Percentiles rank a stretch among this genome's conserved stretches.
Evolutionary conservation across 2,329 filamentous ascomycete species (phyloP).

Genomic region (Fusarium pilosicola): DNA sequence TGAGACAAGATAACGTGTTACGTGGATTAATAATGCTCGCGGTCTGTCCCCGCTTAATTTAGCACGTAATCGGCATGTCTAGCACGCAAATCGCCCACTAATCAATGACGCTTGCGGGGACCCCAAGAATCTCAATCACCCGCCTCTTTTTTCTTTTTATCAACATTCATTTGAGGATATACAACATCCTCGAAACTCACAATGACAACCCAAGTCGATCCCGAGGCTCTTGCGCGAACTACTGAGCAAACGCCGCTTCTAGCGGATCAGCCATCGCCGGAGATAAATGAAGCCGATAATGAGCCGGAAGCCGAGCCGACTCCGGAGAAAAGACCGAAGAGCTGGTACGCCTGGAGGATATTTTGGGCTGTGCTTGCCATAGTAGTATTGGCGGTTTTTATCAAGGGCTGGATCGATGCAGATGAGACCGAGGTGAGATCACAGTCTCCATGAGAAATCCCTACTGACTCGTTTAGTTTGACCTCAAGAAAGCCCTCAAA

Average conservation of each 20-base stretch:
- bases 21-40: slow-evolving; percentile 24
- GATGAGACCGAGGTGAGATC: slow-evolving; percentile 30
- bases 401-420: slow-evolving; percentile 19
- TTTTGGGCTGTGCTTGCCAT: slow-evolving; percentile 6
- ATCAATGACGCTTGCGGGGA: slow-evolving; percentile 15
- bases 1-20: background rate
- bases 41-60: background rate
- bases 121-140: background rate
- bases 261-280: background rate
- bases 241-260: slow-evolving; percentile 22
- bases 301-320: background rate
- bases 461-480: slow-evolving; percentile 48
- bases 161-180: background rate
- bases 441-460: too few relatives aligned
- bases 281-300: background rate
- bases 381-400: background rate
- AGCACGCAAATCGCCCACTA: background rate
- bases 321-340: background rate
- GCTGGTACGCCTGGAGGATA: slow-evolving; percentile 22
- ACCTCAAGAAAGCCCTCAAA: slow-evolving; percentile 56
- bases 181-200: fast-evolving
- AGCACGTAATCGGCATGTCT: background rate
- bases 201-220: background rate
- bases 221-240: background rate
- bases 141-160: background rate